Conservation (phyloP, 2,329 filamentous ascomycete species). For the Epichloe typhina region DNA sequence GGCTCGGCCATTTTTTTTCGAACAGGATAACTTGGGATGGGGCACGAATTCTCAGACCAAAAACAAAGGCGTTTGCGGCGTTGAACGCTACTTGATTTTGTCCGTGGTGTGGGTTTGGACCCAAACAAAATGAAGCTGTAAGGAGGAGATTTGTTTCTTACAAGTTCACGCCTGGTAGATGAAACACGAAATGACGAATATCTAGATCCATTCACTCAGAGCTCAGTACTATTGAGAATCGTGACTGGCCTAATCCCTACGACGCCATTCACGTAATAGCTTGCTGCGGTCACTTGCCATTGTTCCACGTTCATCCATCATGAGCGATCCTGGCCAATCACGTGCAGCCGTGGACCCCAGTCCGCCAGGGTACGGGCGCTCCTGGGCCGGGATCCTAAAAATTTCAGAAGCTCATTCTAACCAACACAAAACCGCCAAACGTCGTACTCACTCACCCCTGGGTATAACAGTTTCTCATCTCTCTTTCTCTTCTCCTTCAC, state of each 20-base stretch:
- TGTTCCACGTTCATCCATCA: background rate
- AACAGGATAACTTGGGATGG: background rate
- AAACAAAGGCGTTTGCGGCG: background rate
- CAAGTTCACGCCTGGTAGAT: background rate
- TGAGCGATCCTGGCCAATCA: background rate
- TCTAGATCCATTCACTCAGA: background rate
- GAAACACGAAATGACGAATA: background rate
- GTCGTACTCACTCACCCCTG: background rate
- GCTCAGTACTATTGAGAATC: background rate
- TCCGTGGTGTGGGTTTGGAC: background rate
- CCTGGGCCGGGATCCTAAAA: background rate
- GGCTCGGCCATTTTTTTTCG: background rate
- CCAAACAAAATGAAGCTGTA: background rate
- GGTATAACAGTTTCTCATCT: no score
- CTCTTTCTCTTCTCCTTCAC: slow-evolving; percentile 6
- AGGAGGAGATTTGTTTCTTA: background rate
- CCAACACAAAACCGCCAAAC: background rate
- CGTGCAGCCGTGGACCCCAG: background rate
- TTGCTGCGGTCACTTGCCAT: background rate
- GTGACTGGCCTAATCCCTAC: background rate
- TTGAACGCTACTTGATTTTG: background rate
- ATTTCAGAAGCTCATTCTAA: background rate
- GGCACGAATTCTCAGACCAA: background rate
- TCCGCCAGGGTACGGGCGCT: no score
- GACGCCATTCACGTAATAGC: background rate